phyloP scores from a whole-genome alignment of 805 yeast species.

The Helenozyma baotianmanensis region DNA sequence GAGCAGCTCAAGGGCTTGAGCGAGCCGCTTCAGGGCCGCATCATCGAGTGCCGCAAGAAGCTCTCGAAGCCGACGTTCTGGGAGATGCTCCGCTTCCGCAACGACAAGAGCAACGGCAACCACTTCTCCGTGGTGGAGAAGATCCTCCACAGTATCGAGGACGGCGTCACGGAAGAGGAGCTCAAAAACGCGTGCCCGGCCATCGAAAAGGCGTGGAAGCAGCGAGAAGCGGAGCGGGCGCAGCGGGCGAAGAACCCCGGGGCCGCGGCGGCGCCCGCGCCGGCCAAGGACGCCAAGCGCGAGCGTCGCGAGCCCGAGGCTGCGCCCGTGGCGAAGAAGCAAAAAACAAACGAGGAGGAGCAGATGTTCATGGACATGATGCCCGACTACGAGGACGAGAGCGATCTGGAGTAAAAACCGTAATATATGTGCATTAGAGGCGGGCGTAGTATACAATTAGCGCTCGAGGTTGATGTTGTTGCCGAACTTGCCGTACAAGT shows the following conservation, averaged over 20 bases:
- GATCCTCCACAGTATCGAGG: constrained; percentile 78
- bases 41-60: constrained; percentile 78
- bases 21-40: constrained; percentile 85
- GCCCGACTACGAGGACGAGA: constrained; percentile 19
- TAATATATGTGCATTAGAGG: background rate
- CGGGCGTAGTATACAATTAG: constrained; percentile 13
- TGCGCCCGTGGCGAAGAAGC: constrained; percentile 4
- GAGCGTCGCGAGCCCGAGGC: constrained; percentile 3
- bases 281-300: constrained; percentile 4
- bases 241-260: constrained; percentile 11
- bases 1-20: constrained; percentile 57
- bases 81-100: constrained; percentile 85
- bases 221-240: constrained; percentile 43
- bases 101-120: constrained; percentile 88
- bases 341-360: constrained; percentile 7
- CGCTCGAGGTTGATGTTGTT: constrained; percentile 80
- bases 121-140: constrained; percentile 77
- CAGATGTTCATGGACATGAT: constrained; percentile 15
- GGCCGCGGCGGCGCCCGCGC: too few species aligned
- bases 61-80: constrained; percentile 56
- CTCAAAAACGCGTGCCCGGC: constrained; percentile 51
- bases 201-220: constrained; percentile 60
- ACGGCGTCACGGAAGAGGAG: constrained; percentile 79
- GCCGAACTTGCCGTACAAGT: constrained; percentile 87
- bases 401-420: constrained; percentile 15